Evolutionary conservation across 2,329 filamentous ascomycete species (phyloP).

Genomic region (Colletotrichum paranaense): DNA sequence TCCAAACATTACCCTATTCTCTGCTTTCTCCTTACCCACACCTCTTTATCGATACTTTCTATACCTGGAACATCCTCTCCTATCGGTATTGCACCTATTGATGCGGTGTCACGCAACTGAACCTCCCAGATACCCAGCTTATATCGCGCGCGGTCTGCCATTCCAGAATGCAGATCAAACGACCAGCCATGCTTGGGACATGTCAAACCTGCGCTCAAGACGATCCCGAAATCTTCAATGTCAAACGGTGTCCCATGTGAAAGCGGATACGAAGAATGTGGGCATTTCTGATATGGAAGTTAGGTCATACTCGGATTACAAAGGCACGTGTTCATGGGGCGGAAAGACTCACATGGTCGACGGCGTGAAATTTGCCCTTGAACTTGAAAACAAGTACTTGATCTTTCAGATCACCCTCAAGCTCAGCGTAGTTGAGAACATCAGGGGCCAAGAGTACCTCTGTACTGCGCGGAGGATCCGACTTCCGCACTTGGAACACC

Average conservation of each 20-base stretch:
- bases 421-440: conserved; percentile 41
- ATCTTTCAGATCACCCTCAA: conserved; percentile 57
- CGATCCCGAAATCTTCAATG: conserved; percentile 78
- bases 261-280: conserved; percentile 74
- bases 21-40: conserved; percentile 58
- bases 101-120: conserved; percentile 54
- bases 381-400: conserved; percentile 76
- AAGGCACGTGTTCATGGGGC: too few relatives aligned
- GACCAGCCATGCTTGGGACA: conserved; percentile 80
- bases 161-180: conserved; percentile 74
- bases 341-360: conserved; percentile 70
- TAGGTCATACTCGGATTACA: too few relatives aligned
- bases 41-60: conserved; percentile 43
- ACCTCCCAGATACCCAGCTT: conserved; percentile 73
- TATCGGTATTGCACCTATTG: background rate
- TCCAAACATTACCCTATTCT: conserved; percentile 42
- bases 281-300: conserved; percentile 64
- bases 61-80: background rate
- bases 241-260: conserved; percentile 73
- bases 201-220: conserved; percentile 69
- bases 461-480: conserved; percentile 46
- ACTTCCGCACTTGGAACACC: conserved; percentile 62
- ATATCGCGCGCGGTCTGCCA: conserved; percentile 71
- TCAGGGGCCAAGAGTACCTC: conserved; percentile 51
- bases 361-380: conserved; percentile 71